Percentiles rank a stretch among this genome's conserved stretches.
Conservation (phyloP, 139 green algal species). For the Micractinium sp. region DNA sequence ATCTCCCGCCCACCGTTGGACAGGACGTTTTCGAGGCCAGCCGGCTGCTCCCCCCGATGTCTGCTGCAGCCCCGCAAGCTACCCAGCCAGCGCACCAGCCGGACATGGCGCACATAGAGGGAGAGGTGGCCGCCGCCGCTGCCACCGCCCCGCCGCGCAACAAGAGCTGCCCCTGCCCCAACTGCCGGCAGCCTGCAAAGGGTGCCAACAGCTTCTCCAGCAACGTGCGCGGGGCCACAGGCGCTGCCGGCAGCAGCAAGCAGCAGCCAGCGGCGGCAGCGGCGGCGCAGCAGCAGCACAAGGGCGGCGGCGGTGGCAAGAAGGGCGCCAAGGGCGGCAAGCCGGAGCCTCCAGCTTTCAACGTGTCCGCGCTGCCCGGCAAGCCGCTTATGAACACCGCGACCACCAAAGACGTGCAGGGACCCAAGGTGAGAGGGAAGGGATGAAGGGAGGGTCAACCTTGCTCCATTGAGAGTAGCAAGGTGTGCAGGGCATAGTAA, state of each 20-base stretch:
- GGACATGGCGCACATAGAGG: background rate
- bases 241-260: background rate
- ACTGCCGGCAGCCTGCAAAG: constrained; percentile 14
- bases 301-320: background rate
- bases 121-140: background rate
- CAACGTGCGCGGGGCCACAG: background rate
- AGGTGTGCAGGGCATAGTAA: no score
- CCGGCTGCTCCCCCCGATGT: no score
- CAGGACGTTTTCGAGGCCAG: no score
- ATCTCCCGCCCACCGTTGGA: no score
- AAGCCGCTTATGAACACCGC: constrained; percentile 19
- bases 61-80: no score
- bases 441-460: background rate
- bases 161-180: constrained; percentile 30
- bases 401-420: background rate
- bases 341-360: background rate
- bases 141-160: background rate
- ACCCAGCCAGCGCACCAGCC: background rate
- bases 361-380: background rate
- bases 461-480: background rate
- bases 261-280: constrained; percentile 1
- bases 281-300: background rate
- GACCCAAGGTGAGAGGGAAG: background rate
- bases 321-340: constrained; percentile 1
- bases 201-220: background rate